A percentile compares a stretch with the other conserved stretches of the same genome.
phyloP scores from a whole-genome alignment of 1,284 basidiomycete species.

The Bothia castanella region DNA sequence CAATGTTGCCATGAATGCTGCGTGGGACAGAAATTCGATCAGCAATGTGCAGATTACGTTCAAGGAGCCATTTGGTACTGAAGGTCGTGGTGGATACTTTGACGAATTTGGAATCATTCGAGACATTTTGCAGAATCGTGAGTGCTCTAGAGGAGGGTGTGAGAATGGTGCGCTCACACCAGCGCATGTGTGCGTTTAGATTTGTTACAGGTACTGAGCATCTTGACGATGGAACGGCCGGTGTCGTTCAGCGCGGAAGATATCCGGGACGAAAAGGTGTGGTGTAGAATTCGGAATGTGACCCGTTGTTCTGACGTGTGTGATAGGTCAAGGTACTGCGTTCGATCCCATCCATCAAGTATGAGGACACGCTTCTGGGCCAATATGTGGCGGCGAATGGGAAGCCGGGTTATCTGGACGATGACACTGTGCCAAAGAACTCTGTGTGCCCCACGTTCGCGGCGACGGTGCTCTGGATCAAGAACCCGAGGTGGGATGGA shows the following conservation, averaged over 20 bases:
- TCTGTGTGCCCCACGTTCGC: constrained; percentile 93
- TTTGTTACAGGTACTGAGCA: constrained; percentile 86
- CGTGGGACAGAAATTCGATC: constrained; percentile 93
- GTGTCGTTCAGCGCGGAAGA: constrained; percentile 97
- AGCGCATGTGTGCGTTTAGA: constrained; percentile 48
- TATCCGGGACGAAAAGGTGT: constrained; percentile 93
- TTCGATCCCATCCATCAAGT: constrained; percentile 78
- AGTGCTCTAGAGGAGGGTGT: constrained; percentile 34
- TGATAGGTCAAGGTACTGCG: constrained; percentile 89
- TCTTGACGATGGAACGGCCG: constrained; percentile 94
- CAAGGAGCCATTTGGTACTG: constrained; percentile 97
- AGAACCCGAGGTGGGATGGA: constrained; percentile 95
- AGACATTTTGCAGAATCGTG: constrained; percentile 94
- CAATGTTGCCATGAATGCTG: constrained; percentile 81
- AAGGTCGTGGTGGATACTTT: constrained; percentile 96
- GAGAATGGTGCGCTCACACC: constrained; percentile 8
- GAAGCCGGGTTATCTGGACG: constrained; percentile 96
- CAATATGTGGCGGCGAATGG: constrained; percentile 87
- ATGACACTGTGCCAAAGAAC: constrained; percentile 87
- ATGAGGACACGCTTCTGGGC: constrained; percentile 79
- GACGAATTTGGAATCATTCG: constrained; percentile 98
- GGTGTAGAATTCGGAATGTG: constrained; percentile 17
- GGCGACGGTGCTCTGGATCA: constrained; percentile 82
- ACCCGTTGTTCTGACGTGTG: constrained; percentile 15
- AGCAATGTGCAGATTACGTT: constrained; percentile 97